Evolutionary conservation across 2,329 filamentous ascomycete species (phyloP).

Genomic region (Penicillium sp.): DNA sequence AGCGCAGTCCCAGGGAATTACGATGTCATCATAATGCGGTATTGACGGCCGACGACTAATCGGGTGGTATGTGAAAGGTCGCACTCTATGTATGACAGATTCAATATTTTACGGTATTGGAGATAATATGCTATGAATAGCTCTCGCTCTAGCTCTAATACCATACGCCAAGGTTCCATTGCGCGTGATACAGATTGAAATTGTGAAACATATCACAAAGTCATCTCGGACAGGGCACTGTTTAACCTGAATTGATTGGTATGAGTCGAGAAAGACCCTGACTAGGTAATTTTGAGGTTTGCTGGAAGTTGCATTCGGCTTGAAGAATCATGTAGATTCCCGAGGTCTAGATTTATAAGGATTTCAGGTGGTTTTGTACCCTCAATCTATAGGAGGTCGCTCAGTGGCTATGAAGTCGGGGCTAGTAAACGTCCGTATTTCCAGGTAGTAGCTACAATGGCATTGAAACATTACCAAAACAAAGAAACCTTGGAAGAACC

Average conservation of each 20-base stretch:
- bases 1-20: not conserved
- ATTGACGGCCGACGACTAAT: constrained; percentile 7
- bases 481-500: not conserved
- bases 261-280: too few relatives aligned
- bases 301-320: not conserved
- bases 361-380: not conserved
- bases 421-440: too few relatives aligned
- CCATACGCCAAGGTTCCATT: not conserved
- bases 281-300: not conserved
- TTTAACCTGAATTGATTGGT: not conserved
- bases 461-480: not conserved
- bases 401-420: too few relatives aligned
- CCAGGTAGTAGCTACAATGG: not conserved
- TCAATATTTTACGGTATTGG: not conserved
- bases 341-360: not conserved
- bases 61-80: not conserved
- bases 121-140: not conserved
- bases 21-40: constrained; percentile 23
- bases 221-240: not conserved
- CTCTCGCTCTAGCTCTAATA: not conserved
- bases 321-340: not conserved
- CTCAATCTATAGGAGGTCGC: not conserved
- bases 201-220: not conserved
- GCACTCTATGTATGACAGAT: not conserved
- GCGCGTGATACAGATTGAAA: not conserved